Evolutionary conservation across 129 eudicot species (phyloP).

Genomic region (Saussurea involucrata): DNA sequence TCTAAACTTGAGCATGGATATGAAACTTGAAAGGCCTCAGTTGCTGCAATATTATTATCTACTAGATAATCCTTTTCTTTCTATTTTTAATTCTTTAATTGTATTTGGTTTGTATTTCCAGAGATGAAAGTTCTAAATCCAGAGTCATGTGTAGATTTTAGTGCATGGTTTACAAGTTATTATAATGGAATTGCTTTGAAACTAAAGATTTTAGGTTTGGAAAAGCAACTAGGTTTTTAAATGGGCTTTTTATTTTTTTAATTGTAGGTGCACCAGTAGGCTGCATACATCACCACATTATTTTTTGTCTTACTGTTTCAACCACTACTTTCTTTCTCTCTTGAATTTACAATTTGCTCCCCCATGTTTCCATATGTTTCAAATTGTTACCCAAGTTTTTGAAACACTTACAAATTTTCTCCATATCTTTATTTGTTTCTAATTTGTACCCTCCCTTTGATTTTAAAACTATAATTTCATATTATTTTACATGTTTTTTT

Average conservation of each 20-base stretch:
- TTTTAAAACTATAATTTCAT: too few relatives aligned
- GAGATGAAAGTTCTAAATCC: conserved; percentile 9
- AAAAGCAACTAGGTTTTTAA: conserved; percentile 15
- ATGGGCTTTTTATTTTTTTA: not conserved
- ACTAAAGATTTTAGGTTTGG: not conserved
- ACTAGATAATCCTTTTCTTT: conserved; percentile 29
- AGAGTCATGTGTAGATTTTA: not conserved
- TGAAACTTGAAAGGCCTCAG: conserved; percentile 59
- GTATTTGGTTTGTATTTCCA: not conserved
- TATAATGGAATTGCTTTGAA: not conserved
- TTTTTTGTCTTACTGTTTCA: conserved; percentile 30
- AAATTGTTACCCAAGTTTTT: conserved; percentile 6
- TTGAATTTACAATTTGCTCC: conserved; percentile 4
- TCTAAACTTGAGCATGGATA: conserved; percentile 37
- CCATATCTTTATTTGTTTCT: not conserved
- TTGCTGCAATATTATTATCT: conserved; percentile 62
- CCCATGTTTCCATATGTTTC: not conserved
- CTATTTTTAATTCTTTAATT: not conserved
- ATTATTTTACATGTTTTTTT: too few relatives aligned
- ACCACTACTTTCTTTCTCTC: conserved; percentile 22
- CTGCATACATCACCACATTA: conserved; percentile 31
- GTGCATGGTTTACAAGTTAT: not conserved
- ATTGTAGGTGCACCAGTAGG: conserved; percentile 33
- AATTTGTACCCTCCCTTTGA: not conserved
- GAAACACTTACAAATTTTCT: not conserved